Percentiles rank a stretch among this genome's conserved stretches.
phyloP scores from a whole-genome alignment of 768 basidiomycete genomes.

The Pluteus cervinus region DNA sequence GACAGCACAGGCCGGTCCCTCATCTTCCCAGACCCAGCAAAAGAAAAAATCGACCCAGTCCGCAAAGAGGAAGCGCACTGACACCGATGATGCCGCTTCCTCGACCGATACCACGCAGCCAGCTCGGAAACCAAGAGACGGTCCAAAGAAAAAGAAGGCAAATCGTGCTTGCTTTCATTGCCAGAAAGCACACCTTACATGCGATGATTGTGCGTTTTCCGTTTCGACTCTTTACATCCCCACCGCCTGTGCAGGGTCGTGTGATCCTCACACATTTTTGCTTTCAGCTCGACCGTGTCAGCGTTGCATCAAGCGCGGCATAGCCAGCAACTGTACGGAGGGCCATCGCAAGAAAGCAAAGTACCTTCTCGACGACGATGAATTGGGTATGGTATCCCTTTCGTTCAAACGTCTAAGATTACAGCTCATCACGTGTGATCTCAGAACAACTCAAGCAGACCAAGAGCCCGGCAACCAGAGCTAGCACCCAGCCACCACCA shows the following conservation, averaged over 20 bases:
- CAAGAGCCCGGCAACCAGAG: slow-evolving; percentile 28
- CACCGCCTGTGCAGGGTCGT: slow-evolving; percentile 8
- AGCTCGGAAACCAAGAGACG: slow-evolving; percentile 57
- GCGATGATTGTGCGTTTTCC: slow-evolving; percentile 81
- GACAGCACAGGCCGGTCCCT: slow-evolving; percentile 40
- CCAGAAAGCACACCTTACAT: slow-evolving; percentile 97
- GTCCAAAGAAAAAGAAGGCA: slow-evolving; percentile 92
- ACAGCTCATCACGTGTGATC: slow-evolving; percentile 30
- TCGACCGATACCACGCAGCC: slow-evolving; percentile 35
- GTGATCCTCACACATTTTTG: slow-evolving; percentile 8
- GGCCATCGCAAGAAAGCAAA: slow-evolving; percentile 98
- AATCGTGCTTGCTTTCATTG: slow-evolving; percentile 92
- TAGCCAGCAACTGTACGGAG: slow-evolving; percentile 84
- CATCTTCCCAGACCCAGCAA: slow-evolving; percentile 28
- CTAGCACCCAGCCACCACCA: slow-evolving; percentile 21
- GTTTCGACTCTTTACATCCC: slow-evolving; percentile 13
- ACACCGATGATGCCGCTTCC: slow-evolving; percentile 53
- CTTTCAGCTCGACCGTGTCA: slow-evolving; percentile 87
- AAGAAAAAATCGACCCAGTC: slow-evolving; percentile 26
- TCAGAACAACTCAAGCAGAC: slow-evolving; percentile 45
- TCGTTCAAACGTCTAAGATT: slow-evolving; percentile 18
- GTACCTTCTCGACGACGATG: slow-evolving; percentile 90
- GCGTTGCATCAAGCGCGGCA: slow-evolving; percentile 91
- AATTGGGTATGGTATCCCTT: slow-evolving; percentile 58
- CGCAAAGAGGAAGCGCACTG: slow-evolving; percentile 58